Percentiles rank a stretch among this genome's conserved stretches.
phyloP scores from a whole-genome alignment of 371 early-diverging fungal species.

The Rhizopus stolonifer region DNA sequence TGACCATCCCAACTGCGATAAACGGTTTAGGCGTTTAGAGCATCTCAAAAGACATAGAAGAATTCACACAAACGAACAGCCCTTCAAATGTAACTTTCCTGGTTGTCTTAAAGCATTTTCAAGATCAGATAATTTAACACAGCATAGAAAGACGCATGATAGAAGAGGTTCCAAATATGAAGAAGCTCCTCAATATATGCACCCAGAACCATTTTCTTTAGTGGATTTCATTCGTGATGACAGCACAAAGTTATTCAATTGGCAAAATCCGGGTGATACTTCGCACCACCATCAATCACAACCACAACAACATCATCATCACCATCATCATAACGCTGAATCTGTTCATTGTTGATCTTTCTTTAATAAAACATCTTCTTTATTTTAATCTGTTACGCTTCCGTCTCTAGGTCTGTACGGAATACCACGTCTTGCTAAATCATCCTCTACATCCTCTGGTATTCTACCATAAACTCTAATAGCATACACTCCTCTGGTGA shows the following conservation, averaged over 20 bases:
- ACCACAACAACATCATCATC: not conserved
- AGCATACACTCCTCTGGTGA: slow-evolving; percentile 86
- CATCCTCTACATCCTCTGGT: slow-evolving; percentile 86
- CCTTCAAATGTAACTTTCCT: slow-evolving; percentile 69
- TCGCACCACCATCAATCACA: not conserved
- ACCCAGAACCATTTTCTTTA: slow-evolving; percentile 18
- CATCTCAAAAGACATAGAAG: slow-evolving; percentile 88
- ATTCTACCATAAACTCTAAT: slow-evolving; percentile 86
- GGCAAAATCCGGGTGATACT: slow-evolving; percentile 31
- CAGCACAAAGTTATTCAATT: slow-evolving; percentile 14
- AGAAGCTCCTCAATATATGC: slow-evolving; percentile 9
- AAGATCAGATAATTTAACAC: slow-evolving; percentile 73
- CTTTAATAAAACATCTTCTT: slow-evolving; percentile 2
- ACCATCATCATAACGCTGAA: not conserved
- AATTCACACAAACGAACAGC: slow-evolving; percentile 81
- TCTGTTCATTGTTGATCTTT: not conserved
- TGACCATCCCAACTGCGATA: slow-evolving; percentile 52
- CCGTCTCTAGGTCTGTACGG: slow-evolving; percentile 88
- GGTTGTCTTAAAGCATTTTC: slow-evolving; percentile 81
- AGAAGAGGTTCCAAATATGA: slow-evolving; percentile 32
- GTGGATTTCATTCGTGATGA: slow-evolving; percentile 24
- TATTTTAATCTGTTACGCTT: slow-evolving; percentile 62
- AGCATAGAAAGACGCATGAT: slow-evolving; percentile 64
- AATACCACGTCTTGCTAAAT: slow-evolving; percentile 74
- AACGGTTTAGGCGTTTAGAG: slow-evolving; percentile 78